A percentile compares a stretch with the other conserved stretches of the same genome.
phyloP scores from a whole-genome alignment of 495 filamentous ascomycete genomes.

The Viridothelium virens region DNA sequence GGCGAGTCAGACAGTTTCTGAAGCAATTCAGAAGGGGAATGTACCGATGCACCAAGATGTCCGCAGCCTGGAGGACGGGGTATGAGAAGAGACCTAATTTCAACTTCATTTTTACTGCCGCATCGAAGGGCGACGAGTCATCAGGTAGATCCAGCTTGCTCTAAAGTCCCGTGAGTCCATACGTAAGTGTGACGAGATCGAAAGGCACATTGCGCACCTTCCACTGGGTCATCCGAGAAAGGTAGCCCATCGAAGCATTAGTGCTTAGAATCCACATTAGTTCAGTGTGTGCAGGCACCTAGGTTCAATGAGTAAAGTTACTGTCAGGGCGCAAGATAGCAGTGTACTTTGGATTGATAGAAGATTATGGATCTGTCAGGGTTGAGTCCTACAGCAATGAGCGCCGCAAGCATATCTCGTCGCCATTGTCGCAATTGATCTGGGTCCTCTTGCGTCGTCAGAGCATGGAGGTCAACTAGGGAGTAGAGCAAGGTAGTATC shows the following conservation, averaged over 20 bases:
- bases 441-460: constrained; percentile 65
- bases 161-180: constrained; percentile 36
- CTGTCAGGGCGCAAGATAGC: constrained; percentile 13
- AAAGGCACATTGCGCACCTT: constrained; percentile 50
- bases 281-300: constrained; percentile 74
- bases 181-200: not conserved
- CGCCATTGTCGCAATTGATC: constrained; percentile 52
- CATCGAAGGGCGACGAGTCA: constrained; percentile 46
- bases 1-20: constrained; percentile 2
- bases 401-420: constrained; percentile 64
- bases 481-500: constrained; percentile 64
- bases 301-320: not conserved
- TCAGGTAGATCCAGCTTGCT: constrained; percentile 59
- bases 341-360: constrained; percentile 60
- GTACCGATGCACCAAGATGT: constrained; percentile 67
- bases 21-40: not conserved
- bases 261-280: constrained; percentile 96
- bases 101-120: constrained; percentile 48
- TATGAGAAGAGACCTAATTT: constrained; percentile 95
- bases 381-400: constrained; percentile 78
- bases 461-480: constrained; percentile 87
- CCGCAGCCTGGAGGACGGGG: constrained; percentile 89
- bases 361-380: constrained; percentile 72
- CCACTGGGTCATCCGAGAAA: constrained; percentile 96
- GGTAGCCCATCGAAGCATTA: constrained; percentile 77